phyloP scores from a whole-genome alignment of 2,329 filamentous ascomycete genomes.

The Triangularia setosa region DNA sequence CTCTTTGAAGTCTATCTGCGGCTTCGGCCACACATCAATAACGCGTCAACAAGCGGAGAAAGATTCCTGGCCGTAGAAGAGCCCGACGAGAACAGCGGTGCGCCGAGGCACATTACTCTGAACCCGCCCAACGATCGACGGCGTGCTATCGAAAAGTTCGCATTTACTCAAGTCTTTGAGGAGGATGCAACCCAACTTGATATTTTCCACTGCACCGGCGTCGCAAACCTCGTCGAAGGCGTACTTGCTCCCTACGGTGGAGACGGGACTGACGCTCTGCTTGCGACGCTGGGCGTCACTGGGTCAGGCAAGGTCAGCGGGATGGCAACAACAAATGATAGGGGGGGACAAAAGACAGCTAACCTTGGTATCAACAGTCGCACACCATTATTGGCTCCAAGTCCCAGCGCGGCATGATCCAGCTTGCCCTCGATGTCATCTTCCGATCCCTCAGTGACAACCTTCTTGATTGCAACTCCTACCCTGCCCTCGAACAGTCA shows the following conservation, averaged over 20 bases:
- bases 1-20: slow-evolving; percentile 92
- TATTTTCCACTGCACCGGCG: slow-evolving; percentile 75
- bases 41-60: slow-evolving; percentile 43
- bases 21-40: slow-evolving; percentile 62
- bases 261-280: slow-evolving; percentile 80
- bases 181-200: slow-evolving; percentile 81
- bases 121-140: slow-evolving; percentile 83
- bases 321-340: background rate
- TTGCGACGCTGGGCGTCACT: slow-evolving; percentile 90
- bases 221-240: slow-evolving; percentile 72
- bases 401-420: slow-evolving; percentile 81
- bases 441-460: slow-evolving; percentile 76
- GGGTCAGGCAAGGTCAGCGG: slow-evolving; percentile 86
- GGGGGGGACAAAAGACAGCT: background rate
- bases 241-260: slow-evolving; percentile 69
- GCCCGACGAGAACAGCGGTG: slow-evolving; percentile 34
- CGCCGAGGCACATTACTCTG: slow-evolving; percentile 67
- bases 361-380: slow-evolving; percentile 54
- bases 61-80: slow-evolving; percentile 77
- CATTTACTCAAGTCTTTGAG: slow-evolving; percentile 89
- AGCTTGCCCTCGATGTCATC: slow-evolving; percentile 84
- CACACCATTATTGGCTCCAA: slow-evolving; percentile 92
- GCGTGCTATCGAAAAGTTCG: slow-evolving; percentile 87
- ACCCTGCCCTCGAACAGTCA: slow-evolving; percentile 64
- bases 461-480: slow-evolving; percentile 59